Base-by-base conservation (phyloP, 2,329 filamentous ascomycete species). In the Aspergillus alliaceus region DNA sequence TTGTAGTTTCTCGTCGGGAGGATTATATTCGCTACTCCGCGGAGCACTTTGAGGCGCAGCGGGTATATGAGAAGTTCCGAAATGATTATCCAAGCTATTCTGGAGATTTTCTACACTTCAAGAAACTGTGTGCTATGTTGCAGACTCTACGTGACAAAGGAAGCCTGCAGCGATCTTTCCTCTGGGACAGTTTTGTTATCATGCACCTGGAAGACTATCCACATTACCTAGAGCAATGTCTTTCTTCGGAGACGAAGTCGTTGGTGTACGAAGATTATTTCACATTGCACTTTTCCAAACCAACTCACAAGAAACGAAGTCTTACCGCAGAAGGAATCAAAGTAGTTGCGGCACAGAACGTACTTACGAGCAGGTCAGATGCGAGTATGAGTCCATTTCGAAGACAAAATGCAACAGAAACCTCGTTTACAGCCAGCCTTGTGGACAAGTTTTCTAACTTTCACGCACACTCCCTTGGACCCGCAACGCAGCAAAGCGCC, bases 121-220 rank as follows among this genome's bases (percentile, higher is more conserved):
- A 60, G 20, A 63, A 66, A n/a, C 60, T 78, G 24, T 79, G 76
- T 54, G 62, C 59, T 18, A 74, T 69, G 49, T 61, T 79, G 35
- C 68, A 72, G 24, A 59, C 59, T 14, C 60, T 78, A 35, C 60
- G 71, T n/a, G 58, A 58, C 20, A 53, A 60, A 18, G 74, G 70
- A 5, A 52, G 66, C 27, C 57, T 76, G 34, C 61, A 69, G 35
- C 67, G 70, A 51, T 76, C 72, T 12, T 74, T 70, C 24, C 54
- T 80, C 14, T 79, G 77, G 74, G 78, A 80, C 63, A 78, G 80
- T 59, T 80, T 78, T 56, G 64, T 80, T 51, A 77, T 75, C 52
- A 70, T 72, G 60, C 70, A 78, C 58, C 63, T 71, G 6, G 58
- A 67, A 15, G 68, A 72, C 25, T 80, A 78, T 57, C 68, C 64